A percentile compares a stretch with the other conserved stretches of the same genome.
Evolutionary conservation across 768 basidiomycete genomes (phyloP).

Genomic region (Mrakia gelida): DNA sequence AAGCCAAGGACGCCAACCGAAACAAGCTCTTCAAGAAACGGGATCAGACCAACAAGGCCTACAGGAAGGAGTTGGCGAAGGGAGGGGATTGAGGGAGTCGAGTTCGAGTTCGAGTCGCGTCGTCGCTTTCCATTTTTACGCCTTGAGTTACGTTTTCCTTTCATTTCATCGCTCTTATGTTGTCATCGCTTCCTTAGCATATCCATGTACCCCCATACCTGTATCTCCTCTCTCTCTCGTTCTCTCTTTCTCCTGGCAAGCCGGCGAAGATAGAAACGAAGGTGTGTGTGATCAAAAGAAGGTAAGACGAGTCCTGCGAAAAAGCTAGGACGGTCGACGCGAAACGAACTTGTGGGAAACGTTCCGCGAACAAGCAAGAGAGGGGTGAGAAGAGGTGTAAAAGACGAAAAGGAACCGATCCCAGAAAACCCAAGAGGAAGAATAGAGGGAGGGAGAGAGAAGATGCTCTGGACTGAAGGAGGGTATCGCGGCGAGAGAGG

Average conservation of each 20-base stretch:
- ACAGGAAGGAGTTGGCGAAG: slow-evolving; percentile 26
- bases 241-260: slow-evolving; percentile 6
- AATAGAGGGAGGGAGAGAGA: neutral
- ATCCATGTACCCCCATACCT: neutral
- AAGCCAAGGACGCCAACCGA: slow-evolving; percentile 51
- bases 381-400: too few species aligned
- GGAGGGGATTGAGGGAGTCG: neutral
- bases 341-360: neutral
- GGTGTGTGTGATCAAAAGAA: neutral
- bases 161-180: neutral
- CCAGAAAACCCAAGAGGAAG: neutral
- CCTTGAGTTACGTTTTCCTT: neutral
- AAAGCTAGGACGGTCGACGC: neutral
- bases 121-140: neutral
- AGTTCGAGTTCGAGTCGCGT: neutral
- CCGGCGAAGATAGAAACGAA: neutral
- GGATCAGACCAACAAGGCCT: slow-evolving; percentile 63
- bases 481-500: neutral
- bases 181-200: neutral
- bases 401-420: too few species aligned
- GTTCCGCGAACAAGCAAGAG: neutral
- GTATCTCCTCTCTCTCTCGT: too few species aligned
- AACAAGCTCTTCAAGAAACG: slow-evolving; percentile 80
- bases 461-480: neutral
- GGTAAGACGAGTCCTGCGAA: neutral